Evolutionary conservation across 2,329 filamentous ascomycete genomes (phyloP).

Genomic region (Aspergillus tamarii): DNA sequence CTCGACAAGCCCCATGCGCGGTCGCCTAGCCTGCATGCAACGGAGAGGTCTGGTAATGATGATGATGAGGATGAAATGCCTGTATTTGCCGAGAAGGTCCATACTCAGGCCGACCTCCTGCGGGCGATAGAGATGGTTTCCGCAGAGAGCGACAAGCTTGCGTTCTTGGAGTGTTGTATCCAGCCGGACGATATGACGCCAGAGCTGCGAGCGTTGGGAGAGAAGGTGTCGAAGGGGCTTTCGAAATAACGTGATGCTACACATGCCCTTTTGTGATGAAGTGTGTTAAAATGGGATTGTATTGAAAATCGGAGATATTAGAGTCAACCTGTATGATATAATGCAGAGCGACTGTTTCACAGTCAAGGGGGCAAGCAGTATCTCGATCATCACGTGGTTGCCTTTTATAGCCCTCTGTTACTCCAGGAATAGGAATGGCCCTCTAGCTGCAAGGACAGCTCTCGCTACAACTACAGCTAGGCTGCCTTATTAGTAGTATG

Average conservation of each 20-base stretch:
- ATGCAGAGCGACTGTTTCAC: background rate
- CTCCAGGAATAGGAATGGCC: background rate
- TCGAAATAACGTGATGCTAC: background rate
- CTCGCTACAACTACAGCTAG: background rate
- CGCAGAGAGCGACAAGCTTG: conserved; percentile 10
- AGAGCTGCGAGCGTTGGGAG: conserved; percentile 6
- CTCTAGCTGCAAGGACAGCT: background rate
- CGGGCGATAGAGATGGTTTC: background rate
- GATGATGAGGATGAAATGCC: background rate
- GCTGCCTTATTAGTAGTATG: too few relatives aligned
- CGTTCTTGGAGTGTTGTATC: conserved; percentile 16
- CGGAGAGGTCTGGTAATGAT: background rate
- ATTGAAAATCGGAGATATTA: background rate
- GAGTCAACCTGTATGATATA: background rate
- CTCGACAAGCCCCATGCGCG: background rate
- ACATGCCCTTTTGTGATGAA: background rate
- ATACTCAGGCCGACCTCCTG: background rate
- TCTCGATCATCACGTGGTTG: background rate
- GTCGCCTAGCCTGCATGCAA: conserved; percentile 6
- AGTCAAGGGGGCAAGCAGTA: background rate
- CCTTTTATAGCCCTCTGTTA: background rate
- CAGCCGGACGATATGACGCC: conserved; percentile 10
- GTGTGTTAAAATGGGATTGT: background rate
- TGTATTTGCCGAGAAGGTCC: conserved; percentile 6
- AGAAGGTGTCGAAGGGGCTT: background rate